Evolutionary conservation across 208 protist species (phyloP).

Genomic region (Angomonas ambiguus): DNA sequence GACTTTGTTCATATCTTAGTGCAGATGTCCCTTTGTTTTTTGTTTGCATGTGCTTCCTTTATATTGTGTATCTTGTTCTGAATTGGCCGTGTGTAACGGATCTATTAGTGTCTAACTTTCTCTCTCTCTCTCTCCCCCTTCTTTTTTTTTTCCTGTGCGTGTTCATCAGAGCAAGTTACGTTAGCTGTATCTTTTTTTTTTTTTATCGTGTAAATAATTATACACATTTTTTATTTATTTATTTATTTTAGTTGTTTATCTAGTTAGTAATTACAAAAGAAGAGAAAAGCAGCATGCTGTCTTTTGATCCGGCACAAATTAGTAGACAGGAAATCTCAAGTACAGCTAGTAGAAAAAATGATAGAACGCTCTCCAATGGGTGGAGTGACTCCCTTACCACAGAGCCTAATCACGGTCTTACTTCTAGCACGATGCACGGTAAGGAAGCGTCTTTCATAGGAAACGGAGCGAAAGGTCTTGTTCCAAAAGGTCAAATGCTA

Average conservation of each 20-base stretch:
- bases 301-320: not conserved
- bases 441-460: not conserved
- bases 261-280: not conserved
- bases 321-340: not conserved
- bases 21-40: no score
- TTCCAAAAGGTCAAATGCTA: not conserved
- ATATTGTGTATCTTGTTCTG: no score
- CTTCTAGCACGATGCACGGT: not conserved
- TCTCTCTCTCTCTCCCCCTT: no score
- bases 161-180: no score
- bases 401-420: not conserved
- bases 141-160: constrained; percentile 6
- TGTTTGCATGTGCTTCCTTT: no score
- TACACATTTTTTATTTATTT: constrained; percentile 2
- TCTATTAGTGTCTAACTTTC: no score
- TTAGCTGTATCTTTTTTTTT: constrained; percentile 13
- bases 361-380: not conserved
- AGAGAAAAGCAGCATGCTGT: not conserved
- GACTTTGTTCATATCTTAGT: no score
- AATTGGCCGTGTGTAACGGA: no score
- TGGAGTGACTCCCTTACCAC: not conserved
- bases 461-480: not conserved
- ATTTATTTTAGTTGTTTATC: not conserved
- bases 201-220: no score
- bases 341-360: not conserved